A percentile compares a stretch with the other conserved stretches of the same genome.
These are phyloP conservation scores for Anaeromyces robustus DNA, from an alignment of 192 early-diverging fungal species.

Conservation along the genomic window DNA sequence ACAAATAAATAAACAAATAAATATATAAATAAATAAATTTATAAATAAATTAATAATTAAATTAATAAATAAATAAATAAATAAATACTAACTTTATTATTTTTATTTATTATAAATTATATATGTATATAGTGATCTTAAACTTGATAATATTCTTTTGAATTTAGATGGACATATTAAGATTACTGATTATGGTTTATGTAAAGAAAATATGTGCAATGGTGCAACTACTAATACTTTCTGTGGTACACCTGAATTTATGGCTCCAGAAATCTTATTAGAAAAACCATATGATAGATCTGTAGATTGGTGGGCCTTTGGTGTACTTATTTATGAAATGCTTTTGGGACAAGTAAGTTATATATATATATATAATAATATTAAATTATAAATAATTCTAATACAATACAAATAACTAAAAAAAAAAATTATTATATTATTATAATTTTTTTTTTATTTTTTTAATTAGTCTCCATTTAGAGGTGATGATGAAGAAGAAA, in stretches of 20 bases:
- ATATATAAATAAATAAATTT: too few relatives aligned
- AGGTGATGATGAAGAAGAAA: slow-evolving; percentile 94
- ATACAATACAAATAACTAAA: too few relatives aligned
- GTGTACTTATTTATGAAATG: not conserved
- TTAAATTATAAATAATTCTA: too few relatives aligned
- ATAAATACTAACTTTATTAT: too few relatives aligned
- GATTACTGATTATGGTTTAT: not conserved
- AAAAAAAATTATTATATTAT: too few relatives aligned
- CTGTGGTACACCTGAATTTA: slow-evolving; percentile 1
- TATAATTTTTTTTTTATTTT: not conserved
- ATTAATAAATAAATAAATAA: too few relatives aligned
- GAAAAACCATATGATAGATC: not conserved
- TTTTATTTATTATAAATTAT: not conserved
- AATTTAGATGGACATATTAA: slow-evolving; percentile 1
- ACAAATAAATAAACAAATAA: too few relatives aligned
- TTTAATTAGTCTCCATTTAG: slow-evolving; percentile 57
- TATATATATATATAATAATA: too few relatives aligned
- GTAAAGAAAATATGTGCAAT: not conserved
- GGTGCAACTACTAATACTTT: not conserved
- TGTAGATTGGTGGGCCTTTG: not conserved
- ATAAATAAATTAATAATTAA: too few relatives aligned
- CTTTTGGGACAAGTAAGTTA: not conserved
- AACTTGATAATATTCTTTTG: slow-evolving; percentile 3
- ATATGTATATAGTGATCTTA: not conserved
- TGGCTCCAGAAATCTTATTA: not conserved